Conservation (phyloP, 2,329 filamentous ascomycete genomes). For the Apiospora sp. region DNA sequence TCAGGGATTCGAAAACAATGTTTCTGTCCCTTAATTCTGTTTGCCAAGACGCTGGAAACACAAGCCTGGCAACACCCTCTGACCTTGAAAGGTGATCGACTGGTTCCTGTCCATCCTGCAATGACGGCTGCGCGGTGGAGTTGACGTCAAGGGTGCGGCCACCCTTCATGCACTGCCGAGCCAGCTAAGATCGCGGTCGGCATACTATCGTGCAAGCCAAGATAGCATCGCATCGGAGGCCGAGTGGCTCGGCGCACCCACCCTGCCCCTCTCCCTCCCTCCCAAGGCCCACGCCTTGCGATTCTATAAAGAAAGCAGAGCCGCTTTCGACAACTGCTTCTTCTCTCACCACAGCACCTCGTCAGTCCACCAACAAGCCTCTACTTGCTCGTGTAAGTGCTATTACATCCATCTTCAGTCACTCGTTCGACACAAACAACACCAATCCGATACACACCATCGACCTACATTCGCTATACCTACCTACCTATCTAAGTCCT, state of each 20-base stretch:
- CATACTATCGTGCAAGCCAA: slow-evolving; percentile 18
- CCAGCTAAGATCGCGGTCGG: slow-evolving; percentile 7
- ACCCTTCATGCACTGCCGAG: neutral
- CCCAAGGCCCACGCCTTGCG: neutral
- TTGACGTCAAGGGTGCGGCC: slow-evolving; percentile 10
- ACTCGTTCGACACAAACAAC: slow-evolving; percentile 1
- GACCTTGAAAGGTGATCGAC: neutral
- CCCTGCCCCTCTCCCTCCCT: neutral
- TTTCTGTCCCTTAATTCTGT: slow-evolving; percentile 18
- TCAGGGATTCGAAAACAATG: slow-evolving; percentile 13
- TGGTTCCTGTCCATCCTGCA: slow-evolving; percentile 1
- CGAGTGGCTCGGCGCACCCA: neutral
- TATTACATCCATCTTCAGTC: neutral
- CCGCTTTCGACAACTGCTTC: neutral
- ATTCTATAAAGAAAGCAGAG: slow-evolving; percentile 18
- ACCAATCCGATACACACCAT: neutral
- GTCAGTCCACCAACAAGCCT: slow-evolving; percentile 3
- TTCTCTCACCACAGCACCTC: slow-evolving; percentile 4
- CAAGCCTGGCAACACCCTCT: neutral
- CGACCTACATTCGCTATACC: slow-evolving; percentile 6
- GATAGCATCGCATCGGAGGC: slow-evolving; percentile 6
- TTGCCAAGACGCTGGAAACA: slow-evolving; percentile 7
- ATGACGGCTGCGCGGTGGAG: neutral
- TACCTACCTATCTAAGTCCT: neutral
- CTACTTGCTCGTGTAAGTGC: slow-evolving; percentile 3